phyloP scores from a whole-genome alignment of 495 filamentous ascomycete genomes.

The Astrocystis sublimbata region DNA sequence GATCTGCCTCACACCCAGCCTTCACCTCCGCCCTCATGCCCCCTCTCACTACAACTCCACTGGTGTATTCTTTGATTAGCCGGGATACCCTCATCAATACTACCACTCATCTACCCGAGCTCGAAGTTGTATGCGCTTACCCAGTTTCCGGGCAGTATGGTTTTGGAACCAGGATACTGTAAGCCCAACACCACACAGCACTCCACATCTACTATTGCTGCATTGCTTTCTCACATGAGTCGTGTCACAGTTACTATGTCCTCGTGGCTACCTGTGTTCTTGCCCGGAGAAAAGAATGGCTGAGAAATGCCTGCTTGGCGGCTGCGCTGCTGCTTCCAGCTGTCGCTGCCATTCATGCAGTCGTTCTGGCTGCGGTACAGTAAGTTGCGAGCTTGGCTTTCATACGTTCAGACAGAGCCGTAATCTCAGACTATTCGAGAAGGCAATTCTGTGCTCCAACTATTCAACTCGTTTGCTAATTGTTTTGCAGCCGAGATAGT shows the following conservation, averaged over 20 bases:
- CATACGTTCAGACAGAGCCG: neutral
- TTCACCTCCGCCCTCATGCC: slow-evolving; percentile 38
- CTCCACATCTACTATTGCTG: neutral
- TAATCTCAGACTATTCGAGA: neutral
- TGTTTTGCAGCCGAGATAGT: slow-evolving; percentile 40
- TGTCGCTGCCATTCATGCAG: slow-evolving; percentile 59
- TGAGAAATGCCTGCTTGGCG: slow-evolving; percentile 60
- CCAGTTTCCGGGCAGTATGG: slow-evolving; percentile 64
- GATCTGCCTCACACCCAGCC: neutral
- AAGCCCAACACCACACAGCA: slow-evolving; percentile 26
- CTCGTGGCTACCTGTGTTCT: slow-evolving; percentile 59
- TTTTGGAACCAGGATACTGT: slow-evolving; percentile 56
- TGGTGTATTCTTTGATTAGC: slow-evolving; percentile 34
- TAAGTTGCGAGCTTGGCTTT: neutral
- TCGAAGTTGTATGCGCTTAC: slow-evolving; percentile 61
- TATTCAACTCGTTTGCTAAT: neutral
- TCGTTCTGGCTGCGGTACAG: slow-evolving; percentile 57
- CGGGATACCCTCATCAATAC: slow-evolving; percentile 26
- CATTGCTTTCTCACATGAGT: neutral
- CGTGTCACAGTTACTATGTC: slow-evolving; percentile 54
- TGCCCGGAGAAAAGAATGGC: slow-evolving; percentile 57
- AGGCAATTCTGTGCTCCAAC: neutral
- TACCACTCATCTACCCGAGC: slow-evolving; percentile 23
- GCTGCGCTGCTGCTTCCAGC: slow-evolving; percentile 62
- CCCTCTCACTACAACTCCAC: slow-evolving; percentile 34